These are phyloP conservation scores for Linderina pennispora DNA, from an alignment of 192 early-diverging fungal species.

Conservation along the genomic window DNA sequence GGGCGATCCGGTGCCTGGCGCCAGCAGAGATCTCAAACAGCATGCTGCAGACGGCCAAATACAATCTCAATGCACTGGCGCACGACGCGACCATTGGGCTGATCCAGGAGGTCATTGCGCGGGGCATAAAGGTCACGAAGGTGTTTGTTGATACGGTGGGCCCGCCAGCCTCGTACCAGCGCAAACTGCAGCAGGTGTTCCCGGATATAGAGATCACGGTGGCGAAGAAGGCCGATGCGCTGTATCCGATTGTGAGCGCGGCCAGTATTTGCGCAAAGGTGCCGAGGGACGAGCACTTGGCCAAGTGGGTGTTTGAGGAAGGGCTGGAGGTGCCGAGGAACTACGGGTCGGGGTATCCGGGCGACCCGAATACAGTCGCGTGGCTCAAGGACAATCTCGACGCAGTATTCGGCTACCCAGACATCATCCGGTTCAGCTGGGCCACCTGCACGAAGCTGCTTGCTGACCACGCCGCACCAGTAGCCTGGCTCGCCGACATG, in stretches of 20 bases:
- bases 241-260: constrained; percentile 91
- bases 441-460: constrained; percentile 72
- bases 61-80: constrained; percentile 89
- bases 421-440: constrained; percentile 93
- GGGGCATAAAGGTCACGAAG: constrained; percentile 59
- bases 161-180: constrained; percentile 78
- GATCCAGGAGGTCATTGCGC: constrained; percentile 57
- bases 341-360: constrained; percentile 91
- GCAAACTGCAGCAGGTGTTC: constrained; percentile 68
- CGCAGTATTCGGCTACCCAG: constrained; percentile 88
- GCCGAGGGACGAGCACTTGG: constrained; percentile 35
- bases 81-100: constrained; percentile 91
- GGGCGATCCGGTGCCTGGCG: constrained; percentile 74
- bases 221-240: constrained; percentile 88
- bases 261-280: constrained; percentile 97
- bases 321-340: constrained; percentile 9
- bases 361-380: constrained; percentile 80
- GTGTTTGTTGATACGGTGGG: constrained; percentile 97
- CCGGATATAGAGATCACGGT: constrained; percentile 77
- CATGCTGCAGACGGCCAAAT: constrained; percentile 82
- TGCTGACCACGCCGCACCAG: constrained; percentile 39
- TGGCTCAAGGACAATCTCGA: constrained; percentile 82
- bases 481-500: constrained; percentile 32
- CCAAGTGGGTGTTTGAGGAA: constrained; percentile 43
- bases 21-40: constrained; percentile 88